These are phyloP conservation scores for Neurospora discreta DNA, from an alignment of 495 filamentous ascomycete species.

Conservation along the genomic window DNA sequence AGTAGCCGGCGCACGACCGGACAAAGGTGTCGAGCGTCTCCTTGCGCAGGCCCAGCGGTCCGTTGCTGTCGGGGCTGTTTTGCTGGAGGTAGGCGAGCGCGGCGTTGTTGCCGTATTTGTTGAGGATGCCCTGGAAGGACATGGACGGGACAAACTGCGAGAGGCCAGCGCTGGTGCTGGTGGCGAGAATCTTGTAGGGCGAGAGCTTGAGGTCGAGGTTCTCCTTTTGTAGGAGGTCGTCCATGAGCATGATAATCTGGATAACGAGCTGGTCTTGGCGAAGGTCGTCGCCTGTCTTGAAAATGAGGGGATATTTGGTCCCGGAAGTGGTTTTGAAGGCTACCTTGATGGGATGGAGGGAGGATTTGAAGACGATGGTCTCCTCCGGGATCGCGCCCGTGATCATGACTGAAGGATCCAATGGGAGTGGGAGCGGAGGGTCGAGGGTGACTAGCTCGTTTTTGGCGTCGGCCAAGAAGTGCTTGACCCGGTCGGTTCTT, in stretches of 20 bases:
- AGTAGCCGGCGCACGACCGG: constrained; percentile 94
- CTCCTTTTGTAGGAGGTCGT: constrained; percentile 87
- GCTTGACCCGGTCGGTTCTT: constrained; percentile 75
- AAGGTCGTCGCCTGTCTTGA: constrained; percentile 95
- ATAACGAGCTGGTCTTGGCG: constrained; percentile 97
- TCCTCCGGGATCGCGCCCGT: constrained; percentile 75
- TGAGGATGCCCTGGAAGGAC: constrained; percentile 65
- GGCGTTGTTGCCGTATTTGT: constrained; percentile 65
- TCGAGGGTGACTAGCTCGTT: constrained; percentile 77
- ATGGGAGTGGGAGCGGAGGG: constrained; percentile 75
- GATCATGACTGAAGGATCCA: constrained; percentile 74
- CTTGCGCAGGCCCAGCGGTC: constrained; percentile 77
- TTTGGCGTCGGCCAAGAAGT: constrained; percentile 73
- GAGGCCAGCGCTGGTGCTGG: constrained; percentile 75
- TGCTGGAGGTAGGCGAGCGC: constrained; percentile 73
- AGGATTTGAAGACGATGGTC: constrained; percentile 89
- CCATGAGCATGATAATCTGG: constrained; percentile 97
- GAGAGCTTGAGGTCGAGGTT: constrained; percentile 94
- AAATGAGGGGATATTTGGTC: constrained; percentile 77
- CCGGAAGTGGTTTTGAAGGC: constrained; percentile 74
- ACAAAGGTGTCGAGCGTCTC: constrained; percentile 93
- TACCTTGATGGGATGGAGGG: constrained; percentile 79
- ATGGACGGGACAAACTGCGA: constrained; percentile 87
- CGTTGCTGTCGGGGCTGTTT: constrained; percentile 79
- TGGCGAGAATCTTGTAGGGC: constrained; percentile 93